A percentile compares a stretch with the other conserved stretches of the same genome.
Conservation (phyloP, 768 basidiomycete species). For the Mycena olivaceomarginata region DNA sequence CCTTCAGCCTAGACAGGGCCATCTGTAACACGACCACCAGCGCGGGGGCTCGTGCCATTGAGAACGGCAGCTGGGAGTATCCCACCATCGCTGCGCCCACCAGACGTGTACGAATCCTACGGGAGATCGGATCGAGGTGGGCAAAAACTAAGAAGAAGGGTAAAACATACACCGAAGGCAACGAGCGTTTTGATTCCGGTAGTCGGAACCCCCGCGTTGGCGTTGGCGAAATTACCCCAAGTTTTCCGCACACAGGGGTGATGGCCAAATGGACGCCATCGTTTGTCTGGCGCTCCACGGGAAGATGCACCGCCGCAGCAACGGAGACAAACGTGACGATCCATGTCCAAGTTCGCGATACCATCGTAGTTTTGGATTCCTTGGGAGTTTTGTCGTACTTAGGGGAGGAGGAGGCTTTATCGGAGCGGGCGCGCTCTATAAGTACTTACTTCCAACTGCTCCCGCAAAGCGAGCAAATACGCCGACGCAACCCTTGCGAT, state of each 20-base stretch:
- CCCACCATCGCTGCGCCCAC: constrained; percentile 69
- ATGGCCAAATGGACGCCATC: constrained; percentile 67
- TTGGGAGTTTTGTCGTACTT: no score
- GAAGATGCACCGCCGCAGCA: constrained; percentile 7
- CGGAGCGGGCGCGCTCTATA: not conserved
- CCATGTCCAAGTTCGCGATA: not conserved
- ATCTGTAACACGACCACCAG: constrained; percentile 72
- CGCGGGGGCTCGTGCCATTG: constrained; percentile 62
- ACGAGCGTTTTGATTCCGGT: constrained; percentile 66
- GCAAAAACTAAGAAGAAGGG: no score
- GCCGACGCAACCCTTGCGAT: no score
- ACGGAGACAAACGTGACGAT: constrained; percentile 5
- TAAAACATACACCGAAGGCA: constrained; percentile 66
- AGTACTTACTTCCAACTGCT: not conserved
- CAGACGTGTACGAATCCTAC: constrained; percentile 71
- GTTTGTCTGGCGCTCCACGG: constrained; percentile 40
- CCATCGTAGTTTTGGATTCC: not conserved
- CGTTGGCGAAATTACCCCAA: constrained; percentile 64
- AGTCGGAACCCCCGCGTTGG: constrained; percentile 68
- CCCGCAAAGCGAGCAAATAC: not conserved
- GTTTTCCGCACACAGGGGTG: constrained; percentile 63
- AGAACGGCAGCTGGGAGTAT: constrained; percentile 67
- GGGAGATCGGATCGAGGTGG: no score
- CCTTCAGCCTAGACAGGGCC: constrained; percentile 72
- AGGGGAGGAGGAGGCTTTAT: not conserved